These are phyloP conservation scores for Cytidiella melzeri DNA, from an alignment of 768 basidiomycete genomes.

Conservation along the genomic window DNA sequence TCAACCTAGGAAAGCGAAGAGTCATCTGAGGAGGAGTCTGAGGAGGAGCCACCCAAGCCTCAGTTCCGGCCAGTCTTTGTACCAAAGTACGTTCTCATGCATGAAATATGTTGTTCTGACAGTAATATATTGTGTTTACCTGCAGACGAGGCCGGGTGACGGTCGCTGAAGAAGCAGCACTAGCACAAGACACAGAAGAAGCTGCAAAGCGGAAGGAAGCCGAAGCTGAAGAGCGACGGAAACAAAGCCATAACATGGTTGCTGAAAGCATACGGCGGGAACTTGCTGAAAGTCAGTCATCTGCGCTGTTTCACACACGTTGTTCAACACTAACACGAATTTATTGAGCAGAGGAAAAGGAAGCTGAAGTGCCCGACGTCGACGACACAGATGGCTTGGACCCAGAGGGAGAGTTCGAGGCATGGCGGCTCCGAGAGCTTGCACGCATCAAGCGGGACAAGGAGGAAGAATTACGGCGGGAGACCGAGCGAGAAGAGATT, in stretches of 20 bases:
- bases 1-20: conserved; percentile 72
- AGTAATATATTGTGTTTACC: too few species aligned
- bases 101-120: too few species aligned
- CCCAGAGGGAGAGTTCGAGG: conserved; percentile 86
- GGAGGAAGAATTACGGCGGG: conserved; percentile 74
- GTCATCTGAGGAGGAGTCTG: conserved; percentile 55
- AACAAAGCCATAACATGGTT: conserved; percentile 87
- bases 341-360: conserved; percentile 75
- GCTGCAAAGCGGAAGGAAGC: conserved; percentile 58
- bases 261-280: conserved; percentile 92
- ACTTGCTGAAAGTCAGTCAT: conserved; percentile 79
- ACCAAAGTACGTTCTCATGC: conserved; percentile 79
- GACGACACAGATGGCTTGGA: conserved; percentile 96
- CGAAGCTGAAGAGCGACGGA: conserved; percentile 76
- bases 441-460: conserved; percentile 92
- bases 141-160: conserved; percentile 71
- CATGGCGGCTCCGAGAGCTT: conserved; percentile 92
- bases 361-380: conserved; percentile 75
- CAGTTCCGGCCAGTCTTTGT: conserved; percentile 92
- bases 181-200: conserved; percentile 74
- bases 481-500: conserved; percentile 85
- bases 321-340: too few species aligned
- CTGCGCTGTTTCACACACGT: too few species aligned
- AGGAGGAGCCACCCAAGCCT: conserved; percentile 68
- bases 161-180: conserved; percentile 59